Evolutionary conservation across 441 rosid species (phyloP), one percentile per base, ranked within the genome.

Genomic region (Biscutella auriculata): DNA sequence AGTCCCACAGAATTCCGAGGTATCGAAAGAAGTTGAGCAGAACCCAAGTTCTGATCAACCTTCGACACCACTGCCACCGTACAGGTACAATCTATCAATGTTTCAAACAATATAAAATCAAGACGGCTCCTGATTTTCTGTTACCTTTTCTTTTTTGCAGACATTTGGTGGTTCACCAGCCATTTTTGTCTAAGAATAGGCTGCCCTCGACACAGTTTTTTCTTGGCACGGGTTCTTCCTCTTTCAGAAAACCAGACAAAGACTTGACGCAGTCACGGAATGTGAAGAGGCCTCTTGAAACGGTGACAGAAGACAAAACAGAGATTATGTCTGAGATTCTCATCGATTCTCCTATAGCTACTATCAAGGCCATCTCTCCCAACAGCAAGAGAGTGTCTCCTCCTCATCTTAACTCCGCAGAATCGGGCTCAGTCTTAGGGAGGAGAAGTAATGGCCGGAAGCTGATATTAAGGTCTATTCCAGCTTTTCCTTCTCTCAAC

Each of bases 311-410:
- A 35, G 89, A 81, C 1, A 83, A 78, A 68, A 68, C 64, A 57
- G 73, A 63, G 49, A 16, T 1, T 57, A 50, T 84, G 66, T 95
- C 94, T 0, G 84, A 82, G 67, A 73, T 81, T 63, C 87, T 89
- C 59, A 28, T 45, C 30, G 14, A 2, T 54, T 50, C 73, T 23
- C 49, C 68, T 26, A 62, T 56, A 48, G 28, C 73, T 41, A 62
- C 52, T 42, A 44, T 78, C 56, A 94, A 84, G 78, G 77, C 85
- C 8, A 70, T 59, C 11, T 89, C 99, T 65, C 99, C 99, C 36
- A 94, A 90, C 73, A 73, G 92, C 66, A 94, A 94, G 84, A 87
- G 99, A 81, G 82, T 94, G 57, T 90, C 97, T 63, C 96, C 95
- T 13, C 96, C 94, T 14, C 78, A 82, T 19, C 23, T 19, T 19